These are phyloP conservation scores for Cymbopogon flexuosus DNA, from an alignment of 202 grass and related monocot genomes.

Conservation along the genomic window DNA sequence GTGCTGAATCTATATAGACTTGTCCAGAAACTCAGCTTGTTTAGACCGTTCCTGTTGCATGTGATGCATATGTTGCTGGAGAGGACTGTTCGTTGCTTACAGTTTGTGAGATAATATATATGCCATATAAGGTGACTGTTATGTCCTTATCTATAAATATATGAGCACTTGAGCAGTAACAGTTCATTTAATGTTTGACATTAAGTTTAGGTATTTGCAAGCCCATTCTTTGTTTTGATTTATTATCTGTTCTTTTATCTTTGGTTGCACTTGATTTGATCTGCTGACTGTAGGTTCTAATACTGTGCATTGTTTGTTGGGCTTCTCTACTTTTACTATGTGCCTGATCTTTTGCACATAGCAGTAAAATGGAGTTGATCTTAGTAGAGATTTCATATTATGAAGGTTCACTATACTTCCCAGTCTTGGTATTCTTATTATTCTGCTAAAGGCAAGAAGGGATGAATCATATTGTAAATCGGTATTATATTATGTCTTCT, in stretches of 20 bases:
- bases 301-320: neutral
- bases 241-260: neutral
- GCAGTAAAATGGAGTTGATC: neutral
- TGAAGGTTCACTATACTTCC: neutral
- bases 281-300: neutral
- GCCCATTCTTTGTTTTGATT: neutral
- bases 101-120: slow-evolving; percentile 49
- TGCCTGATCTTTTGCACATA: neutral
- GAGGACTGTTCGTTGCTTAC: slow-evolving; percentile 39
- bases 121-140: slow-evolving; percentile 42
- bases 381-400: slow-evolving; percentile 20
- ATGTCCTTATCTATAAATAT: slow-evolving; percentile 4
- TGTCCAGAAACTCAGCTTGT: slow-evolving; percentile 30
- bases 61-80: slow-evolving; percentile 54
- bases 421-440: neutral
- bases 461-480: slow-evolving; percentile 24
- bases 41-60: slow-evolving; percentile 34
- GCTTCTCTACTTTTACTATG: neutral
- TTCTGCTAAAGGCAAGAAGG: slow-evolving; percentile 3
- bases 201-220: neutral
- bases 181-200: neutral
- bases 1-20: slow-evolving; percentile 37
- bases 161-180: neutral
- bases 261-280: neutral
- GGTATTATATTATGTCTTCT: slow-evolving; percentile 10